Evolutionary conservation across 345 rosid genomes (phyloP).

Genomic region (Carallia brachiata): DNA sequence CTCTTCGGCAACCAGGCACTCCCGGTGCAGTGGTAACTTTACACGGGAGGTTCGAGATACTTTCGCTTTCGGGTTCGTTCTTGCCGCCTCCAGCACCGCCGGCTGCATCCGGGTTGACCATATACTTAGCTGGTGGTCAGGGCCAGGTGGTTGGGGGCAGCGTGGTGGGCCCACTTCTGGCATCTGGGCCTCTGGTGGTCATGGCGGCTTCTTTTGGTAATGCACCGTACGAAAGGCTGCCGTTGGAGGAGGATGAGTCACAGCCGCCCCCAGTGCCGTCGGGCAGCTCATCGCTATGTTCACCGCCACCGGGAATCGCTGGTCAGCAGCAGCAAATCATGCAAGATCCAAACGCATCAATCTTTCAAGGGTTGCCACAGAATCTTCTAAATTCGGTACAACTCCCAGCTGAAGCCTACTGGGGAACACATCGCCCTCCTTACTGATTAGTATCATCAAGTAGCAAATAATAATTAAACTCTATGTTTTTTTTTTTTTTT

Average conservation of each 20-base stretch:
- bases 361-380: constrained; percentile 73
- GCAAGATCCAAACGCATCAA: constrained; percentile 62
- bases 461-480: background rate
- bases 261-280: constrained; percentile 24
- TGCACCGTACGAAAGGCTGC: constrained; percentile 94
- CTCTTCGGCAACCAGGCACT: constrained; percentile 73
- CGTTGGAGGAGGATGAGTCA: constrained; percentile 72
- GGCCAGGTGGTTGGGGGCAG: constrained; percentile 96
- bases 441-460: constrained; percentile 14
- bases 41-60: constrained; percentile 90
- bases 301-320: constrained; percentile 24
- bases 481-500: constrained; percentile 12
- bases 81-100: constrained; percentile 96
- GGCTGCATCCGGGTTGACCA: constrained; percentile 78
- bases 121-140: constrained; percentile 93
- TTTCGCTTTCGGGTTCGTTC: constrained; percentile 84
- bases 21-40: constrained; percentile 75
- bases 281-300: constrained; percentile 40
- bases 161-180: constrained; percentile 71
- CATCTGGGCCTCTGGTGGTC: constrained; percentile 85
- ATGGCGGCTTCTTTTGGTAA: constrained; percentile 97
- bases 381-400: constrained; percentile 78
- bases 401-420: constrained; percentile 65
- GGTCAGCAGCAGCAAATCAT: constrained; percentile 46
- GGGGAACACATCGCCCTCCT: constrained; percentile 65